phyloP scores from a whole-genome alignment of 768 basidiomycete species.

The Lanmaoa rubissima region DNA sequence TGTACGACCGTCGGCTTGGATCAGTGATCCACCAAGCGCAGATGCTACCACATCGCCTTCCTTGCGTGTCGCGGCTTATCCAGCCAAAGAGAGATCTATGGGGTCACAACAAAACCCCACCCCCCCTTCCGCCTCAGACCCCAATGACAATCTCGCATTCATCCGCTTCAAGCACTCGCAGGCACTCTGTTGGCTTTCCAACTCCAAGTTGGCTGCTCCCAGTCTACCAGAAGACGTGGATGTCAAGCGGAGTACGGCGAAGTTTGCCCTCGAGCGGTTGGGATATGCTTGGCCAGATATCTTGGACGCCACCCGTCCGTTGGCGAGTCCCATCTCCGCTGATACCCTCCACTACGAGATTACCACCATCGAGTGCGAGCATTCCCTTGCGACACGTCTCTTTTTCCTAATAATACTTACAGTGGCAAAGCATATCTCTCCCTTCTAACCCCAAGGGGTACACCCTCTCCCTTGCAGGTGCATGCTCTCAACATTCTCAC shows the following conservation, averaged over 20 bases:
- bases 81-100: background rate
- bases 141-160: slow-evolving; percentile 14
- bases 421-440: slow-evolving; percentile 48
- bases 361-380: slow-evolving; percentile 19
- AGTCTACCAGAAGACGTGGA: slow-evolving; percentile 11
- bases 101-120: background rate
- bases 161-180: slow-evolving; percentile 26
- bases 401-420: slow-evolving; percentile 6
- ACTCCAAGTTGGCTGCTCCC: slow-evolving; percentile 17
- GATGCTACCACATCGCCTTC: slow-evolving; percentile 13
- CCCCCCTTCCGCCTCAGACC: background rate
- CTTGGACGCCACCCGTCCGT: slow-evolving; percentile 38
- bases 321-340: slow-evolving; percentile 7
- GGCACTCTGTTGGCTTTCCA: slow-evolving; percentile 25
- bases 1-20: slow-evolving; percentile 81
- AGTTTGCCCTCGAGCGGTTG: slow-evolving; percentile 29
- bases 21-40: slow-evolving; percentile 46
- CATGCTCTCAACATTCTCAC: slow-evolving; percentile 47
- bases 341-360: slow-evolving; percentile 35
- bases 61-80: background rate
- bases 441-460: slow-evolving; percentile 42
- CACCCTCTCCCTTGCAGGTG: slow-evolving; percentile 56
- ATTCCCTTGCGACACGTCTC: background rate
- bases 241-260: slow-evolving; percentile 20
- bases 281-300: slow-evolving; percentile 45